These are phyloP conservation scores for Melanogaster broomeanus DNA, from an alignment of 768 basidiomycete genomes.

Conservation along the genomic window DNA sequence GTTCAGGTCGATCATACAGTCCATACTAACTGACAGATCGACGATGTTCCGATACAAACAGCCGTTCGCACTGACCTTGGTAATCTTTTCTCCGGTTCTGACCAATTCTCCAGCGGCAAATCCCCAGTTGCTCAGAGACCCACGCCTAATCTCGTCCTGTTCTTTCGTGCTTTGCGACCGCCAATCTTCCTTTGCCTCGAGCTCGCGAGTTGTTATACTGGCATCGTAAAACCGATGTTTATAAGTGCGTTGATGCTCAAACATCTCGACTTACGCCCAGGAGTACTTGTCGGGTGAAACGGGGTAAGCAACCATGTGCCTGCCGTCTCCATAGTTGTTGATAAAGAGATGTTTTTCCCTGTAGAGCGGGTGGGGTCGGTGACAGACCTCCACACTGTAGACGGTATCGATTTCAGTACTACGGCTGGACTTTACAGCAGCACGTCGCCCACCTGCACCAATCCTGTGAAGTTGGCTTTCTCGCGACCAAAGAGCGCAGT, in stretches of 20 bases:
- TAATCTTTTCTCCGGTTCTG: slow-evolving; percentile 9
- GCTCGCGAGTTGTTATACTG: slow-evolving; percentile 22
- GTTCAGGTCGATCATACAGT: slow-evolving; percentile 44
- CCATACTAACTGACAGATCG: slow-evolving; percentile 35
- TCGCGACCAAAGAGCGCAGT: slow-evolving; percentile 39
- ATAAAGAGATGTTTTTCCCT: slow-evolving; percentile 21
- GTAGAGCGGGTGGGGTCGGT: slow-evolving; percentile 18
- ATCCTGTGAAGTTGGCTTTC: slow-evolving; percentile 37
- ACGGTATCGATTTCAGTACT: background rate
- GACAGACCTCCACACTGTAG: slow-evolving; percentile 39
- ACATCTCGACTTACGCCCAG: slow-evolving; percentile 37
- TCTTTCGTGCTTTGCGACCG: slow-evolving; percentile 34
- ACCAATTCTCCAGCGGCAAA: slow-evolving; percentile 20
- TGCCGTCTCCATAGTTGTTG: slow-evolving; percentile 39
- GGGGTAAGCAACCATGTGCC: slow-evolving; percentile 40
- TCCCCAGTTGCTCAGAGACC: slow-evolving; percentile 17
- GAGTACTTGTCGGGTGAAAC: slow-evolving; percentile 31
- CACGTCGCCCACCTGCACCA: slow-evolving; percentile 34
- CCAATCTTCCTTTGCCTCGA: slow-evolving; percentile 44
- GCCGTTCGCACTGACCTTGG: slow-evolving; percentile 13
- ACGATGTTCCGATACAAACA: background rate
- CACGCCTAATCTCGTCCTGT: slow-evolving; percentile 16
- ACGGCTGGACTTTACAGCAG: background rate
- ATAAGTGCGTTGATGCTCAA: background rate
- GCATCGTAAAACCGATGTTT: background rate